phyloP scores from a whole-genome alignment of 768 basidiomycete genomes.

The Lentinula raphanica region DNA sequence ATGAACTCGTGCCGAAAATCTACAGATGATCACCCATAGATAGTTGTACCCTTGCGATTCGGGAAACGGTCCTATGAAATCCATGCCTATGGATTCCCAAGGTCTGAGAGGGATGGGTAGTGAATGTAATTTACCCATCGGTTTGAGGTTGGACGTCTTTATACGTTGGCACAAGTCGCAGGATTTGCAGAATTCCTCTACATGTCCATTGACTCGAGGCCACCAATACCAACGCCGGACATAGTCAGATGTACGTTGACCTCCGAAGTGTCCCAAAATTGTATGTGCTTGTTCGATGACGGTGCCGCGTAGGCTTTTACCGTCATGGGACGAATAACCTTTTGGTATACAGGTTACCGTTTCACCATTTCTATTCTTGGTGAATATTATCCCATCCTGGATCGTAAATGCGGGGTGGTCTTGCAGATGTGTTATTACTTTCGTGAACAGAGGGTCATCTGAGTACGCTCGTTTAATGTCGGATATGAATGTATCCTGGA shows the following conservation, averaged over 20 bases:
- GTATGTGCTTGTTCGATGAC: conserved; percentile 17
- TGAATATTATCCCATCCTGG: conserved; percentile 5
- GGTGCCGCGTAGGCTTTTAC: conserved; percentile 1
- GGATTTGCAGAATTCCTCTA: background rate
- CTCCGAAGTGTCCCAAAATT: conserved; percentile 20
- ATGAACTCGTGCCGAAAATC: conserved; percentile 11
- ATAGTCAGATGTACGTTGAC: conserved; percentile 5
- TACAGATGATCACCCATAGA: conserved; percentile 20
- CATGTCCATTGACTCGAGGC: conserved; percentile 5
- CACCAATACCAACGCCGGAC: conserved; percentile 12
- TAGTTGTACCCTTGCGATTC: background rate
- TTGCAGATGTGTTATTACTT: background rate
- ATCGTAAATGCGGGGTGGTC: conserved; percentile 3
- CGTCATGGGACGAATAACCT: background rate
- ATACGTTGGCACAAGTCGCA: conserved; percentile 10
- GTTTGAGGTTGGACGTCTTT: background rate
- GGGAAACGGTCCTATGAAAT: conserved; percentile 1
- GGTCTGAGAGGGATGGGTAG: conserved; percentile 14
- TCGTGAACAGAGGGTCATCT: background rate
- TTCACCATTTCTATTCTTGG: background rate
- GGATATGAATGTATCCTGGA: background rate
- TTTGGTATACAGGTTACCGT: conserved; percentile 1
- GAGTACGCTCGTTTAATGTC: background rate
- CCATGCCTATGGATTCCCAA: conserved; percentile 14
- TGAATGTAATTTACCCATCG: conserved; percentile 9